phyloP scores from a whole-genome alignment of 768 basidiomycete species.

The Lactarius akahatsu region DNA sequence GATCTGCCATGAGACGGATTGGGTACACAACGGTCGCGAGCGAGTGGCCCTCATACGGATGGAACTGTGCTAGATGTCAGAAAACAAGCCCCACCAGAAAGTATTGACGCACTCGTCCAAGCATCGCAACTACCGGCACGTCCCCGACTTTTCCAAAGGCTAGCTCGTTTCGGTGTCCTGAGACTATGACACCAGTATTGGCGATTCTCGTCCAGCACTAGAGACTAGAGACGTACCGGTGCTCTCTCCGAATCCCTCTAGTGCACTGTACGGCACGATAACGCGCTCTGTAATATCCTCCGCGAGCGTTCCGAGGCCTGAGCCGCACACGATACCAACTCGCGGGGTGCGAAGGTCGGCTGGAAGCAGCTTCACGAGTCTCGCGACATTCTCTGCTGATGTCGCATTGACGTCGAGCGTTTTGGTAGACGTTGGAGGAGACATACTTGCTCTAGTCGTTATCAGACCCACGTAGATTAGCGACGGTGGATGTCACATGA shows the following conservation, averaged over 20 bases:
- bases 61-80: constrained; percentile 52
- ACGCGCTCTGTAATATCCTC: constrained; percentile 55
- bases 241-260: constrained; percentile 74
- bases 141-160: constrained; percentile 77
- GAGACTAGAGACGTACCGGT: constrained; percentile 53
- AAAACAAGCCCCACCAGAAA: neutral
- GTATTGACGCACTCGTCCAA: constrained; percentile 63
- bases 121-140: constrained; percentile 87
- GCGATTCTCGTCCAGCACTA: neutral
- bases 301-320: constrained; percentile 76
- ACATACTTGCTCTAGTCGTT: neutral
- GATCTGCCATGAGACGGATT: constrained; percentile 70
- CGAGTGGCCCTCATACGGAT: constrained; percentile 81
- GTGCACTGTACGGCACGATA: constrained; percentile 59
- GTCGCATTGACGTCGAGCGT: constrained; percentile 20
- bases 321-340: constrained; percentile 86
- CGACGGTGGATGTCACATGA: neutral
- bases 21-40: constrained; percentile 73
- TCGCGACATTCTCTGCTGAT: constrained; percentile 36
- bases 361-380: constrained; percentile 35
- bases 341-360: constrained; percentile 50
- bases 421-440: neutral
- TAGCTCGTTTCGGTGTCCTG: constrained; percentile 76
- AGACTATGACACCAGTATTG: constrained; percentile 45
- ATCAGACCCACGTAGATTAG: neutral